phyloP scores from a whole-genome alignment of 192 early-diverging fungal genomes.

The Chytriomyces confervae region DNA sequence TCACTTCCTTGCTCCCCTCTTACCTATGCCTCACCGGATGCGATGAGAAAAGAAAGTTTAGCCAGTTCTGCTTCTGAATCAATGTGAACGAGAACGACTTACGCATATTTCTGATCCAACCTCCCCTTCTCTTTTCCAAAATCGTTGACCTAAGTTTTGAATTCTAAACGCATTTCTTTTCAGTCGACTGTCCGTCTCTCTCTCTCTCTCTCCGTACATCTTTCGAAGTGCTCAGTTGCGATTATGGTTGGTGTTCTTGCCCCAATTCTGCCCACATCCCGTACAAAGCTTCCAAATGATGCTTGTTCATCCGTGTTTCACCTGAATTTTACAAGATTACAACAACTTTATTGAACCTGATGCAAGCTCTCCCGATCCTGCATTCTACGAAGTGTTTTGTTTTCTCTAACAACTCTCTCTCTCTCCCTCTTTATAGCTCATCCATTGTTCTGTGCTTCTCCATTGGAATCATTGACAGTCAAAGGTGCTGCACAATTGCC shows the following conservation, averaged over 20 bases:
- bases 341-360: constrained; percentile 20
- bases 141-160: too few relatives aligned
- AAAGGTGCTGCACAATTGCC: too few relatives aligned
- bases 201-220: too few relatives aligned
- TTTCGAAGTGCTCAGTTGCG: too few relatives aligned
- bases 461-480: not conserved
- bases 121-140: not conserved
- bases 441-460: not conserved
- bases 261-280: too few relatives aligned
- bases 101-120: constrained; percentile 30
- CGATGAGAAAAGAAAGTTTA: constrained; percentile 25
- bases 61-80: constrained; percentile 35
- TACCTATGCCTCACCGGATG: not conserved
- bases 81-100: constrained; percentile 29
- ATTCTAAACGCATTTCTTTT: too few relatives aligned
- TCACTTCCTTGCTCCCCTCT: not conserved
- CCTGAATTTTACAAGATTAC: constrained; percentile 8
- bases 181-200: too few relatives aligned
- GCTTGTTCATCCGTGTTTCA: constrained; percentile 34
- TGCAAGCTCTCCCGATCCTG: not conserved
- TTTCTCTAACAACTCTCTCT: too few relatives aligned
- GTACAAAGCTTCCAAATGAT: not conserved
- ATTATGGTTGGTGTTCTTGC: too few relatives aligned
- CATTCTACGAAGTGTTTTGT: too few relatives aligned
- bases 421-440: too few relatives aligned